Percentiles rank a stretch among this genome's conserved stretches.
phyloP scores from a whole-genome alignment of 352 stramenopile genomes.

The Phytophthora sp. region DNA sequence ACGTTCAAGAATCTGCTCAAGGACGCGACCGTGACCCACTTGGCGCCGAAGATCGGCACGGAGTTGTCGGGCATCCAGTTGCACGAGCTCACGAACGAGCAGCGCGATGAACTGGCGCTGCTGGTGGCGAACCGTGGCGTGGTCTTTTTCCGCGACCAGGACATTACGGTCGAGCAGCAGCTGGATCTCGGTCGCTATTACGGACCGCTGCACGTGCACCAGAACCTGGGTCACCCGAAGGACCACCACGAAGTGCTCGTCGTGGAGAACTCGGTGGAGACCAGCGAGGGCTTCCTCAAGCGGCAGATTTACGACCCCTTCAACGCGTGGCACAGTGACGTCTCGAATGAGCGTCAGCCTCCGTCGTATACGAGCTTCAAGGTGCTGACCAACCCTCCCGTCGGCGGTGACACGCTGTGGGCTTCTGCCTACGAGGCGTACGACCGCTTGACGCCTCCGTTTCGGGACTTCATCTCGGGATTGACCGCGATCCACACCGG shows the following conservation, averaged over 20 bases:
- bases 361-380: constrained; percentile 1
- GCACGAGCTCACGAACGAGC: background rate
- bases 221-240: background rate
- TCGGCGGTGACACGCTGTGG: background rate
- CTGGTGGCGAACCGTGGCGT: background rate
- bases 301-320: background rate
- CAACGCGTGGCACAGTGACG: constrained; percentile 1
- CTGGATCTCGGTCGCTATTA: background rate
- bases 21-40: background rate
- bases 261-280: background rate
- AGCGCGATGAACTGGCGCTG: background rate
- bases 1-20: constrained; percentile 1
- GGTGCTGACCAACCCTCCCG: background rate
- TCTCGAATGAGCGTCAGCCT: background rate
- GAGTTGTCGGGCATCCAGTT: background rate
- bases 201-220: constrained; percentile 1
- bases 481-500: background rate
- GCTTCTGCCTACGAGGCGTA: background rate
- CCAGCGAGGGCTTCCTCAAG: background rate
- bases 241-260: background rate
- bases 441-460: background rate
- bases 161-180: background rate
- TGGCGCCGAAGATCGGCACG: background rate
- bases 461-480: background rate
- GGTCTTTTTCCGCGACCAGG: background rate